Evolutionary conservation across 2,329 filamentous ascomycete genomes (phyloP), one percentile per base, ranked within the genome.

Genomic region (Talaromyces albobiverticillius): DNA sequence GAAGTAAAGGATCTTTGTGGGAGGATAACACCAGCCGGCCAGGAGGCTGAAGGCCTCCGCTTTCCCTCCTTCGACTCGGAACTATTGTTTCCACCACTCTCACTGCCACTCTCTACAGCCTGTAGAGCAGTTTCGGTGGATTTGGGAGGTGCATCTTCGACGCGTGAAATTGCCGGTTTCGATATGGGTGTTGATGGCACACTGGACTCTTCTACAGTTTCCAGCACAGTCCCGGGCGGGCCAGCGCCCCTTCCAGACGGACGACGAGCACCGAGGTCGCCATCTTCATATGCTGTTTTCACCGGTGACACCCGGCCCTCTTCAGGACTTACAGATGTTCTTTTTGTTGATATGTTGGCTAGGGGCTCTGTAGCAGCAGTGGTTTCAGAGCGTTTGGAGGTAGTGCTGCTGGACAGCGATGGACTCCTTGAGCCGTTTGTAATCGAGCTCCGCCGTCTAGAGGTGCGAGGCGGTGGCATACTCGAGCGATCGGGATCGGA

Each of bases 121-220:
- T 74, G 70, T 69, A 74, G 77, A 77, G 72, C 68, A 76, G 66
- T 54, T 58, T 71, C 70, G 41, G 69, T 68, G 50, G 68, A 67
- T 58, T 62, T 70, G 54, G 65, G 67, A 16, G 65, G 64, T 53
- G 71, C 68, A 42, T 72, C 69, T 49, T 66, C 60, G 47, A 57
- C 74, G 63, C 29, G 67, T 68, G 62, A 71, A 77, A 64, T 58
- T 71, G 63, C 56, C 13, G 63, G 70, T 20, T 71, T 67, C 41
- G 64, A 75, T 13, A 75, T 77, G 13, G 89, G 88, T 1, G 88
- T 89, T 47, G 84, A 85, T 41, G 87, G 85, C 57, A 90, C 82
- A 73, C 90, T 94, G 51, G 88, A 86, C 77, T 96, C 93, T 68
- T 96, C 88, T 14, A 97, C 93, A 0, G 94, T 96, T 73, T 95